These are phyloP conservation scores for Plasmodium cynomolgi DNA, from an alignment of 169 alveolate species.

Conservation along the genomic window DNA sequence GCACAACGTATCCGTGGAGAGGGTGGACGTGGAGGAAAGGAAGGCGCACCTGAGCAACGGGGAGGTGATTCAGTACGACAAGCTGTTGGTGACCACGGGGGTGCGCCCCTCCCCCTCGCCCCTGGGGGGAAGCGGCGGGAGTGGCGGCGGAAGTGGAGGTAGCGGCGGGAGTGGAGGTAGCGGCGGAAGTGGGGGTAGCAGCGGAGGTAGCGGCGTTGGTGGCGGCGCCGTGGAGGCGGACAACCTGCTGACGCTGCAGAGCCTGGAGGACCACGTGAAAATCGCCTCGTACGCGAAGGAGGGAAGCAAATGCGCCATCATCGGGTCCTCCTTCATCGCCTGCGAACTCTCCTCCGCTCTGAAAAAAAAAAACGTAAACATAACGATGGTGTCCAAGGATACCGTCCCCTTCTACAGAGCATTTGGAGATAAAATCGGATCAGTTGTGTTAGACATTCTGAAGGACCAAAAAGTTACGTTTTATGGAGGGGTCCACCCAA, in stretches of 20 bases:
- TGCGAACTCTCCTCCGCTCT: constrained; percentile 84
- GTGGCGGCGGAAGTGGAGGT: not conserved
- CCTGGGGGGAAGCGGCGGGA: not conserved
- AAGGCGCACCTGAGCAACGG: constrained; percentile 80
- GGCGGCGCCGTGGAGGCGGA: not conserved
- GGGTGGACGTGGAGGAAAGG: constrained; percentile 75
- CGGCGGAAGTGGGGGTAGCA: not conserved
- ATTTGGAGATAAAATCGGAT: constrained; percentile 80
- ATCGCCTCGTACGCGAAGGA: constrained; percentile 76
- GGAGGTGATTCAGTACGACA: constrained; percentile 78
- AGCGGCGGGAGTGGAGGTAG: not conserved
- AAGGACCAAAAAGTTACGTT: constrained; percentile 78
- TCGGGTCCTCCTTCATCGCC: constrained; percentile 86
- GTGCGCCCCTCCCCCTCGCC: constrained; percentile 74
- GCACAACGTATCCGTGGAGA: constrained; percentile 74
- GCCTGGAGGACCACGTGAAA: constrained; percentile 73
- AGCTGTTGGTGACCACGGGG: constrained; percentile 84
- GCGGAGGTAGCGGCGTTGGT: not conserved
- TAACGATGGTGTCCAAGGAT: constrained; percentile 81
- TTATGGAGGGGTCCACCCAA: constrained; percentile 67
- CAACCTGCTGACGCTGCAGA: constrained; percentile 80
- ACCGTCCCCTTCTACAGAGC: constrained; percentile 75
- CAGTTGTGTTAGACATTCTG: constrained; percentile 75
- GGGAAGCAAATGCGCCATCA: constrained; percentile 77
- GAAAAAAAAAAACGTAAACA: constrained; percentile 77